Conservation (phyloP, 768 basidiomycete genomes). For the Suillus alpinus region DNA sequence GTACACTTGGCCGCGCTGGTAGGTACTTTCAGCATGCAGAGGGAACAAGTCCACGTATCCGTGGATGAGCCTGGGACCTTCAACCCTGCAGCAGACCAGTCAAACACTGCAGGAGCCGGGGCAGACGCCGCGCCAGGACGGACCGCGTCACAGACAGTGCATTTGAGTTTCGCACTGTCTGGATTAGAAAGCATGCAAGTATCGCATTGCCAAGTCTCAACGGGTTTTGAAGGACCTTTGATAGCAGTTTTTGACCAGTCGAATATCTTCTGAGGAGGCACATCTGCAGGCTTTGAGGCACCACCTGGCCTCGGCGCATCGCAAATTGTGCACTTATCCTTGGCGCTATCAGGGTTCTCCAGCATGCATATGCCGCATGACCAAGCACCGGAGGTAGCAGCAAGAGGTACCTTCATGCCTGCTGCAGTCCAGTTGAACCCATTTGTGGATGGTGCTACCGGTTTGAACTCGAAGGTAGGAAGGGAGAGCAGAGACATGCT, state of each 20-base stretch:
- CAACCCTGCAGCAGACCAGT: constrained; percentile 40
- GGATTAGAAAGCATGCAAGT: constrained; percentile 45
- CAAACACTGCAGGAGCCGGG: constrained; percentile 22
- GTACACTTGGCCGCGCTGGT: constrained; percentile 46
- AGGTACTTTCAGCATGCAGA: constrained; percentile 44
- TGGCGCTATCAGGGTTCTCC: constrained; percentile 34
- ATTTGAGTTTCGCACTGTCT: constrained; percentile 42
- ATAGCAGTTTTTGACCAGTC: constrained; percentile 39
- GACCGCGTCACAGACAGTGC: constrained; percentile 47
- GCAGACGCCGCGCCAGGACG: constrained; percentile 20
- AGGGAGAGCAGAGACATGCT: constrained; percentile 40
- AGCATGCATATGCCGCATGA: constrained; percentile 52
- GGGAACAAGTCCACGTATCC: constrained; percentile 36
- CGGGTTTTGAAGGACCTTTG: constrained; percentile 22
- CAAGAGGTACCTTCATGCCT: constrained; percentile 47
- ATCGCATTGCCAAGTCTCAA: constrained; percentile 38
- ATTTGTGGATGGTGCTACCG: constrained; percentile 23
- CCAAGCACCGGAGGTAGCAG: constrained; percentile 40
- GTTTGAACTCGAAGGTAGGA: constrained; percentile 41
- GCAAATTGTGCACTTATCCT: constrained; percentile 45
- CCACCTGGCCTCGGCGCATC: constrained; percentile 34
- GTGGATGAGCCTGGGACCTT: constrained; percentile 16
- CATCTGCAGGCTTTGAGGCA: constrained; percentile 13
- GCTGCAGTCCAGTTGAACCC: constrained; percentile 64
- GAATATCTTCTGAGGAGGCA: constrained; percentile 21